These are phyloP conservation scores for Isabelozyma pseudorhagii DNA, from an alignment of 805 yeast species.

Conservation along the genomic window DNA sequence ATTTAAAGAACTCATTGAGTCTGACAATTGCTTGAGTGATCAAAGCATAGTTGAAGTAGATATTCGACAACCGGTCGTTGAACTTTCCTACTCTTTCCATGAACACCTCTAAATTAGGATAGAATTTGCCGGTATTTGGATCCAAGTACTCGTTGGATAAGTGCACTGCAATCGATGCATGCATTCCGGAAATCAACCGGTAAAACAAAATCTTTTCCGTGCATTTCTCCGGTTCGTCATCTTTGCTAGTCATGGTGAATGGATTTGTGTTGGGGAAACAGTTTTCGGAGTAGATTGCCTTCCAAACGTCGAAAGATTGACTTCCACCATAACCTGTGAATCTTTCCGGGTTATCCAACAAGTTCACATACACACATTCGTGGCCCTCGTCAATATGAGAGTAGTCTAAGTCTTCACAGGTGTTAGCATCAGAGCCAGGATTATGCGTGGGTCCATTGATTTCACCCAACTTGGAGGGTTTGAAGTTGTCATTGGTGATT, in stretches of 20 bases:
- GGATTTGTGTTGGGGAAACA: conserved; percentile 63
- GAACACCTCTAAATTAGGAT: conserved; percentile 77
- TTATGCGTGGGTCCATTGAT: conserved; percentile 21
- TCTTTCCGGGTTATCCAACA: conserved; percentile 88
- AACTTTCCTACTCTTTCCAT: conserved; percentile 86
- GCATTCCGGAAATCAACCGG: conserved; percentile 87
- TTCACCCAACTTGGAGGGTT: conserved; percentile 65
- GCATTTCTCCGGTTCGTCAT: conserved; percentile 49
- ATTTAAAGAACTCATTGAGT: conserved; percentile 27
- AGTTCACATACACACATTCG: conserved; percentile 78
- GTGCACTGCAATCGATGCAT: conserved; percentile 92
- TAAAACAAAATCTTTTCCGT: conserved; percentile 86
- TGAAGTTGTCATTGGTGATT: conserved; percentile 52
- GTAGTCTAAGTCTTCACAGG: conserved; percentile 55
- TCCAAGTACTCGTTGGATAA: conserved; percentile 74
- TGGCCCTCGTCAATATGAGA: conserved; percentile 65
- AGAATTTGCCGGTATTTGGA: conserved; percentile 72
- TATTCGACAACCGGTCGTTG: conserved; percentile 85
- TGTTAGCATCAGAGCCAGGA: conserved; percentile 1
- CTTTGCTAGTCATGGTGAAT: conserved; percentile 28
- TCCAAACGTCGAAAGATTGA: conserved; percentile 91
- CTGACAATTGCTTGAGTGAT: conserved; percentile 79
- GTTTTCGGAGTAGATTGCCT: conserved; percentile 86
- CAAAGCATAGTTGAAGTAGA: conserved; percentile 89
- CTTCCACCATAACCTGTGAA: conserved; percentile 95